Percentiles rank a stretch among this genome's conserved stretches.
These are phyloP conservation scores for Chrysoporthe puriensis DNA, from an alignment of 2,329 filamentous ascomycete species.

Conservation along the genomic window DNA sequence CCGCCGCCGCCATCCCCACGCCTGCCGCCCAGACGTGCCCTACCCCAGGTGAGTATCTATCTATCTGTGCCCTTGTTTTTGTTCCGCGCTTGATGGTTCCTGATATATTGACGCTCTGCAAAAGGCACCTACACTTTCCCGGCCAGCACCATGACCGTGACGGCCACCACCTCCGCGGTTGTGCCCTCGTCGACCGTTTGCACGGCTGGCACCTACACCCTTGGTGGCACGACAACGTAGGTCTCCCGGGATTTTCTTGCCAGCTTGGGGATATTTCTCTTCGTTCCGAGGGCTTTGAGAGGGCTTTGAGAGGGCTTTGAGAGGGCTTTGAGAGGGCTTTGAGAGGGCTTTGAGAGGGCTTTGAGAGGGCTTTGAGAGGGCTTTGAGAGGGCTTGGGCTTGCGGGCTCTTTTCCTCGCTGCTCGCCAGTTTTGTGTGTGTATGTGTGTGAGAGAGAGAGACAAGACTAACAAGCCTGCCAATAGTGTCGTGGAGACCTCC, in stretches of 20 bases:
- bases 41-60: conserved; percentile 53
- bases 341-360: too few relatives aligned
- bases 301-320: too few relatives aligned
- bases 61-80: too few relatives aligned
- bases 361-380: too few relatives aligned
- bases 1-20: conserved; percentile 53
- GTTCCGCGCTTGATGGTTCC: not conserved
- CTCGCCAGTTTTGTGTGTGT: too few relatives aligned
- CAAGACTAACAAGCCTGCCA: conserved; percentile 6
- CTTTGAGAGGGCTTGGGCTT: too few relatives aligned
- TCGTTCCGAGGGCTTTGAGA: too few relatives aligned
- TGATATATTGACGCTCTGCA: not conserved
- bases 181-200: conserved; percentile 65
- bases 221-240: conserved; percentile 71
- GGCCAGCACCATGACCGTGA: conserved; percentile 71
- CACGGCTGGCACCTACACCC: conserved; percentile 66
- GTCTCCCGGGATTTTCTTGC: not conserved
- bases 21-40: conserved; percentile 58
- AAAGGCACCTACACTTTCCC: conserved; percentile 72
- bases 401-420: too few relatives aligned
- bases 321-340: too few relatives aligned
- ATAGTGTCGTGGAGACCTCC: conserved; percentile 58
- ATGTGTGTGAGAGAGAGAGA: not conserved
- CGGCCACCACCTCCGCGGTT: conserved; percentile 68
- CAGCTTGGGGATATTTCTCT: not conserved